Evolutionary conservation across 2,329 filamentous ascomycete genomes (phyloP).

Genomic region (Colletotrichum sp.): DNA sequence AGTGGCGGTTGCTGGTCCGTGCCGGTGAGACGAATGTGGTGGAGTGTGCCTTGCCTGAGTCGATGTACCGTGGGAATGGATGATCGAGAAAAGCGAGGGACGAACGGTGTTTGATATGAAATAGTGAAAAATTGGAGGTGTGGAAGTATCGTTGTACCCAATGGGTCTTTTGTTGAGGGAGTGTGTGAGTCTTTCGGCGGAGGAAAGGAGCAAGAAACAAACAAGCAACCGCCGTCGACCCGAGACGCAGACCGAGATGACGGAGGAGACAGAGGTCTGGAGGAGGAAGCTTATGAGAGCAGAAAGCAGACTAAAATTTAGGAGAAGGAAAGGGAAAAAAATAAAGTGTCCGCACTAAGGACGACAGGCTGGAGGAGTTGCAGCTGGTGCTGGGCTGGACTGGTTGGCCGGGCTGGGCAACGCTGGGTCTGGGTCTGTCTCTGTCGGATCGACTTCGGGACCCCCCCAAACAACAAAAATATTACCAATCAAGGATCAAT

Average conservation of each 20-base stretch:
- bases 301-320: slow-evolving; percentile 62
- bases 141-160: neutral
- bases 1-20: slow-evolving; percentile 16
- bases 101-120: neutral
- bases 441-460: slow-evolving; percentile 16
- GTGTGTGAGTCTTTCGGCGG: slow-evolving; percentile 1
- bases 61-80: neutral
- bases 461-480: neutral
- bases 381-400: neutral
- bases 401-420: neutral
- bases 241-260: neutral
- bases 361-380: neutral
- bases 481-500: slow-evolving; percentile 17
- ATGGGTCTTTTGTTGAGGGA: neutral
- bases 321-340: slow-evolving; percentile 40
- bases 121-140: neutral
- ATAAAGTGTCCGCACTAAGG: neutral
- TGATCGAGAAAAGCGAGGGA: neutral
- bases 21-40: slow-evolving; percentile 2
- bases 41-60: neutral
- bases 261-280: slow-evolving; percentile 65
- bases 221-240: neutral
- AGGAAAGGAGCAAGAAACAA: neutral
- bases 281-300: slow-evolving; percentile 55
- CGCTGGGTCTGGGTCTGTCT: neutral